Evolutionary conservation across 2,329 filamentous ascomycete genomes (phyloP).

Genomic region (Coccinonectria pachysandricola): DNA sequence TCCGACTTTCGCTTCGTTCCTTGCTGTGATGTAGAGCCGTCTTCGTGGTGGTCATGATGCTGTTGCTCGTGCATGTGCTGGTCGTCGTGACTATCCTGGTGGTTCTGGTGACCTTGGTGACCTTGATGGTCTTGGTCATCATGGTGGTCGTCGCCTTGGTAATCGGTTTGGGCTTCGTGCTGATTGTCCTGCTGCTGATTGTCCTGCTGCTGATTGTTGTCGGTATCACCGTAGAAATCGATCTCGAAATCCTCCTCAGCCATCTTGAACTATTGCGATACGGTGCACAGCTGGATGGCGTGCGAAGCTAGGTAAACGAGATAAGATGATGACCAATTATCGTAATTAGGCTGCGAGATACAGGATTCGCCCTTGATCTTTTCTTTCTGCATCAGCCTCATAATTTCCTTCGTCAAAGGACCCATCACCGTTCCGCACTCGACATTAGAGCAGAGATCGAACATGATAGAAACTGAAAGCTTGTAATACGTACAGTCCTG

Average conservation of each 20-base stretch:
- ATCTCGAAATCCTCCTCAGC: slow-evolving; percentile 64
- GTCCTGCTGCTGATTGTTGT: slow-evolving; percentile 30
- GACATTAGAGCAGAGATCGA: slow-evolving; percentile 18
- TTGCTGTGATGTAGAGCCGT: slow-evolving; percentile 27
- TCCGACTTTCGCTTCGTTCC: slow-evolving; percentile 52
- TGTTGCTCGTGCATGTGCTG: slow-evolving; percentile 30
- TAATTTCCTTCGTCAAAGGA: slow-evolving; percentile 11
- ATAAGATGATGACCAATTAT: slow-evolving; percentile 3
- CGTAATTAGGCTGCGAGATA: slow-evolving; percentile 17
- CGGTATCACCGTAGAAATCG: slow-evolving; percentile 58
- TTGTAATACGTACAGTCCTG: slow-evolving; percentile 48
- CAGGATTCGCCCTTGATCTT: slow-evolving; percentile 15
- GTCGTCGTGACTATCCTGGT: slow-evolving; percentile 23
- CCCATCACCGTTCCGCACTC: slow-evolving; percentile 7
- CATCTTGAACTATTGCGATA: slow-evolving; percentile 33
- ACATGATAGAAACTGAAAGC: slow-evolving; percentile 28
- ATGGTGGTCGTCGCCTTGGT: slow-evolving; percentile 16
- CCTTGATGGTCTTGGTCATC: slow-evolving; percentile 25
- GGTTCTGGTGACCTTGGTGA: slow-evolving; percentile 11
- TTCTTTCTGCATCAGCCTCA: slow-evolving; percentile 18
- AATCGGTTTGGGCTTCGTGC: slow-evolving; percentile 27
- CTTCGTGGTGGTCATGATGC: slow-evolving; percentile 31
- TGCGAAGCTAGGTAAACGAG: slow-evolving; percentile 4
- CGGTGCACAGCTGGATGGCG: slow-evolving; percentile 9
- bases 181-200: slow-evolving; percentile 26